Evolutionary conservation across 2,329 filamentous ascomycete genomes (phyloP).

Genomic region (Aschersonia sp.): DNA sequence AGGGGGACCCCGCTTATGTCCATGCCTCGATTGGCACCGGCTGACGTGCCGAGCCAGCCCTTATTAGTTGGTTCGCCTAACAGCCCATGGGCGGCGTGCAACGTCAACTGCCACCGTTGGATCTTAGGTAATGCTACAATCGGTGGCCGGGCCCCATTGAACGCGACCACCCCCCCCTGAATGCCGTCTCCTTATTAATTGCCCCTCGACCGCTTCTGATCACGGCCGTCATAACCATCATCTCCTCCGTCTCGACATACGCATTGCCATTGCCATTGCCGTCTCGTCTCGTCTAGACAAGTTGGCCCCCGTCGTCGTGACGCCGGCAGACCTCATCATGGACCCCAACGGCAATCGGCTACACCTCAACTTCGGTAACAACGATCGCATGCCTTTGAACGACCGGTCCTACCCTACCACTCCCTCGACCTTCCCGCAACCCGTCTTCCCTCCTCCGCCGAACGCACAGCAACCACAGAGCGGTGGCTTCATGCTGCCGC

Average conservation of each 20-base stretch:
- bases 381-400: conserved; percentile 45
- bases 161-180: too few relatives aligned
- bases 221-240: neutral
- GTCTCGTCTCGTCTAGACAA: neutral
- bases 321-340: conserved; percentile 18
- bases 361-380: conserved; percentile 53
- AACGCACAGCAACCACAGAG: conserved; percentile 22
- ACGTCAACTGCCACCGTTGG: too few relatives aligned
- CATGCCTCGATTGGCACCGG: too few relatives aligned
- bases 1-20: too few relatives aligned
- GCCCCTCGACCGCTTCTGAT: neutral
- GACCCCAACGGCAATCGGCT: conserved; percentile 46
- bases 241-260: neutral
- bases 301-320: neutral
- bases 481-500: conserved; percentile 12
- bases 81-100: too few relatives aligned
- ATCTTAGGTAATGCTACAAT: too few relatives aligned
- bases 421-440: conserved; percentile 91
- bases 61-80: neutral
- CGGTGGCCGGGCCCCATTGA: too few relatives aligned
- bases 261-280: neutral
- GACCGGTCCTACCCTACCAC: conserved; percentile 72
- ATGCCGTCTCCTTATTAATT: neutral
- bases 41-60: neutral
- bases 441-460: conserved; percentile 43